phyloP scores from a whole-genome alignment of 108 stramenopile species.

The Cyclotella sp. region DNA sequence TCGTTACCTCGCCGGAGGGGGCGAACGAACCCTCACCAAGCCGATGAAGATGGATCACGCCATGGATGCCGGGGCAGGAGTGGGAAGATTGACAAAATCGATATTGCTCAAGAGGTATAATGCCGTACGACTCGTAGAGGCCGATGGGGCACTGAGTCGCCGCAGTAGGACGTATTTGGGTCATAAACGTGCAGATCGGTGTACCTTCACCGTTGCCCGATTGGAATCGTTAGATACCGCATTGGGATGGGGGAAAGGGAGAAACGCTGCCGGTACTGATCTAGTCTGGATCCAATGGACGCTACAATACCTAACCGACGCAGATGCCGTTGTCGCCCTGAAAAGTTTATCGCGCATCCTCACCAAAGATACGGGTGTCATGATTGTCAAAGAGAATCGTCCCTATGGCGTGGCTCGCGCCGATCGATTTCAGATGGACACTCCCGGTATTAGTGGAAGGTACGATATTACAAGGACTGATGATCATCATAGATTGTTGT shows the following conservation, averaged over 20 bases:
- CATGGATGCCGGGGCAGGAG: conserved; percentile 26
- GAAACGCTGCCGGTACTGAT: neutral
- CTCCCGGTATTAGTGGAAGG: conserved; percentile 7
- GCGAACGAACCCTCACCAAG: neutral
- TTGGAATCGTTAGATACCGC: conserved; percentile 1
- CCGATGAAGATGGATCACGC: conserved; percentile 1
- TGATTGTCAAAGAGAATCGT: conserved; percentile 34
- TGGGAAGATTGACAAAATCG: conserved; percentile 24
- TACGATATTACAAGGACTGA: conserved; percentile 28
- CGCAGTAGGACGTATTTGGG: conserved; percentile 18
- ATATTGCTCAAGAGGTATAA: conserved; percentile 19
- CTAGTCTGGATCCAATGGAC: conserved; percentile 33
- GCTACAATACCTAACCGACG: conserved; percentile 27
- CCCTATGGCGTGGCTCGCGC: conserved; percentile 10
- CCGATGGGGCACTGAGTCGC: conserved; percentile 13
- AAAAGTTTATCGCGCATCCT: conserved; percentile 1
- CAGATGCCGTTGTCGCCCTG: conserved; percentile 12
- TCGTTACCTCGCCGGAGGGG: neutral
- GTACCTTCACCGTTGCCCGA: conserved; percentile 14
- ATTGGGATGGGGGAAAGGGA: neutral
- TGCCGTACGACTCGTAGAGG: conserved; percentile 23
- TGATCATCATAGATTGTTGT: conserved; percentile 31
- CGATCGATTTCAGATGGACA: conserved; percentile 38
- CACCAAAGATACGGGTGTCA: conserved; percentile 8
- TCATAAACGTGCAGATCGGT: conserved; percentile 20